phyloP scores from a whole-genome alignment of 345 rosid genomes.

The Populus tremula region DNA sequence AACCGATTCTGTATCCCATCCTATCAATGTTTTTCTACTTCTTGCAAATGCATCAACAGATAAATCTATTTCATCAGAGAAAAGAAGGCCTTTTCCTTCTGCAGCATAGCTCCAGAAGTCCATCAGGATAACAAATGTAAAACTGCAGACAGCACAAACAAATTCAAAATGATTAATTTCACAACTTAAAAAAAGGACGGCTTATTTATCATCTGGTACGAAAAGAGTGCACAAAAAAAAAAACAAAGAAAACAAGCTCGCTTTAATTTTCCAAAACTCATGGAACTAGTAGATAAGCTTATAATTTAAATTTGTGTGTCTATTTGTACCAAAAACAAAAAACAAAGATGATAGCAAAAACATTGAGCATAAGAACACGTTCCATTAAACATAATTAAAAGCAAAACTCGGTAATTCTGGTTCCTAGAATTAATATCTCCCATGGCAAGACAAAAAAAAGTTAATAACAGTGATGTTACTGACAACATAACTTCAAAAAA shows the following conservation, averaged over 20 bases:
- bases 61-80: constrained; percentile 39
- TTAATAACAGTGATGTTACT: not conserved
- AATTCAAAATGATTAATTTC: not conserved
- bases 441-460: not conserved
- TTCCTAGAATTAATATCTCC: not conserved
- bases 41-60: constrained; percentile 39
- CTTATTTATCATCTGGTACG: not conserved
- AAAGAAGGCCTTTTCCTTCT: constrained; percentile 39
- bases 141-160: constrained; percentile 8
- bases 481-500: not conserved
- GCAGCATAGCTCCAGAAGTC: constrained; percentile 51
- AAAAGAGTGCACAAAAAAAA: not conserved
- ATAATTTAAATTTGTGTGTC: not conserved
- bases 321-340: not conserved
- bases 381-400: not conserved
- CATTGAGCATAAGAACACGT: not conserved
- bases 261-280: not conserved
- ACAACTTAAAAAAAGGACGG: not conserved
- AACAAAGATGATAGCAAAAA: not conserved
- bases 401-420: not conserved
- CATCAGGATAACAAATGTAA: constrained; percentile 25
- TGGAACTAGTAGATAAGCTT: not conserved
- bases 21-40: constrained; percentile 31
- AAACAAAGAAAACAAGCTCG: not conserved
- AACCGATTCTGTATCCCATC: constrained; percentile 34